Evolutionary conservation across 2,329 filamentous ascomycete species (phyloP).

Genomic region (Madurella mycetomatis): DNA sequence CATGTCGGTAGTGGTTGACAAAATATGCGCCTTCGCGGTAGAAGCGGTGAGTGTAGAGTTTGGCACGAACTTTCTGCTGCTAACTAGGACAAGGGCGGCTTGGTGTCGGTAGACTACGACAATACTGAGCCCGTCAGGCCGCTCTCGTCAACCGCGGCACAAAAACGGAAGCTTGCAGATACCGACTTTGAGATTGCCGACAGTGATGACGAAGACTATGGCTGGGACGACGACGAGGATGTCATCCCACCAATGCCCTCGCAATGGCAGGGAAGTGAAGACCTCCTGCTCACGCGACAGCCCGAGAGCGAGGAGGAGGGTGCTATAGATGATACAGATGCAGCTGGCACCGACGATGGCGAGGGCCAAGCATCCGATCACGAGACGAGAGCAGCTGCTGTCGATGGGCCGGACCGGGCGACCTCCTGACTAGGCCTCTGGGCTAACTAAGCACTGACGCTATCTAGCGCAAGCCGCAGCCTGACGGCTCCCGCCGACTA

Average conservation of each 20-base stretch:
- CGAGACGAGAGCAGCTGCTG: not conserved
- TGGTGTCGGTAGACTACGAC: slow-evolving; percentile 41
- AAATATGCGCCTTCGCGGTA: slow-evolving; percentile 47
- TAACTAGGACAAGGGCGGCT: slow-evolving; percentile 37
- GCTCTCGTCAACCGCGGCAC: slow-evolving; percentile 36
- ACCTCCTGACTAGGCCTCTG: not conserved
- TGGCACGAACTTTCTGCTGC: slow-evolving; percentile 1
- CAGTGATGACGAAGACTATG: slow-evolving; percentile 65
- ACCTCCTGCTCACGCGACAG: slow-evolving; percentile 47
- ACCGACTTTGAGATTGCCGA: slow-evolving; percentile 57
- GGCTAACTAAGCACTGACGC: too few species aligned
- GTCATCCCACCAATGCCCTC: slow-evolving; percentile 56
- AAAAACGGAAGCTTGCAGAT: slow-evolving; percentile 62
- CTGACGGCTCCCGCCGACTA: not conserved
- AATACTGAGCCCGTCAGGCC: slow-evolving; percentile 32
- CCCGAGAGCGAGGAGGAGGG: slow-evolving; percentile 36
- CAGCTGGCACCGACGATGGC: slow-evolving; percentile 31
- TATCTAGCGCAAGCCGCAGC: not conserved
- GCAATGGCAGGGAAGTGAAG: slow-evolving; percentile 65
- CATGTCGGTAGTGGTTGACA: slow-evolving; percentile 37
- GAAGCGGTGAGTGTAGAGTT: slow-evolving; percentile 37
- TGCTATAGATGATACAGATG: not conserved
- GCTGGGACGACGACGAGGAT: slow-evolving; percentile 65
- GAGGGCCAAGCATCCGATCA: slow-evolving; percentile 5
- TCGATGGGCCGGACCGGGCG: not conserved